Evolutionary conservation across 2,329 filamentous ascomycete species (phyloP), one percentile per base, ranked within the genome.

Genomic region (Apiospora phragmitis): DNA sequence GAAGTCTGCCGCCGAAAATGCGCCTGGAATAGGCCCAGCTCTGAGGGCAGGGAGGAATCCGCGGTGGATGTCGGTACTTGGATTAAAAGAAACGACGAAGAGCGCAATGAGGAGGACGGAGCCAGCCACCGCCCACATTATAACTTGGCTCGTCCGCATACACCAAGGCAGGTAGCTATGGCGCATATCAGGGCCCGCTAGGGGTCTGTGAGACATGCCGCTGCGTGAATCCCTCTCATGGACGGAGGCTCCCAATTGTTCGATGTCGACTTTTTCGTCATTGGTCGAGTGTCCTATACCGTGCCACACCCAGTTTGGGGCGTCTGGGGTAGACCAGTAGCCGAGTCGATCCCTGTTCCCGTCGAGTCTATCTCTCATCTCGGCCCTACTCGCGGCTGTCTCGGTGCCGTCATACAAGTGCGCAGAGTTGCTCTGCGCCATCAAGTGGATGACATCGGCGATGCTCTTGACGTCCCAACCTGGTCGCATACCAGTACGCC

Each of bases 1-100:
- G 82, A 98, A 98, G 81, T 97, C 94, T 67, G 94, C 93, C 0
- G 93, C 85, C 1, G 94, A 97, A 81, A 97, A 98, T 24, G 92
- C 93, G 35, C 84, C 84, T 0, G 81, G 76, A 4, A 87, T 83
- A 1, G 93, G 89, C 3, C 85, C 83, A 0, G 91, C 90, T 12
- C 85, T 83, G 0, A 97, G 83, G 8, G 86, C 83, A 2, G 95
- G 94, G 8, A 86, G 80, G 79, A 97, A 98, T 11, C 94, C 95
- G 9, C 85, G 79, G 47, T 87, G 82, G 41, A 97, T 85, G 14
- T 88, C 87, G 11, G 88, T 90, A 7, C 86, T 84, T 49, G 92
- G 90, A 72, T 95, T 85, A 80, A 97, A 98, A 73, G 92, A 94
- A 72, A 96, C 89, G 66, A 93, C 84, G 47, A 97, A 84, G 72